Evolutionary conservation across 2,329 filamentous ascomycete species (phyloP), one percentile per base, ranked within the genome.

Genomic region (Fusarium virguliforme): DNA sequence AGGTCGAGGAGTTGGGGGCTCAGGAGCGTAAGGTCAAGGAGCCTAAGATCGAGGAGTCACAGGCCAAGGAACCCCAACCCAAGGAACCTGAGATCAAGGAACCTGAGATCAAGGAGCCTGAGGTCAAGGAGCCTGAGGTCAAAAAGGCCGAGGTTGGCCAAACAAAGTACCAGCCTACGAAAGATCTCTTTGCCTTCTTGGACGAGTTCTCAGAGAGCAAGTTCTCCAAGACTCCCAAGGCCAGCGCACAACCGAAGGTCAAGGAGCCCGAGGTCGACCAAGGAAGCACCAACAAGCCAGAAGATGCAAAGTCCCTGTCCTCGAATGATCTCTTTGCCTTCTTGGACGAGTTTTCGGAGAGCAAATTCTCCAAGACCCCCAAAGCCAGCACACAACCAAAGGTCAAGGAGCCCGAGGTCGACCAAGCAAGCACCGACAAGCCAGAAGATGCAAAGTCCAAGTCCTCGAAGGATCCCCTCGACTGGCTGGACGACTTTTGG

Each of bases 401-500:
- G 41, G 13, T 13, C 22, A 40, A 40, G 37, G 37, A n/a, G 15
- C 10, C 10, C 6, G 40, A 41, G 12, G 40, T 13, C 18, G 40
- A 41, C 40, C 18, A 41, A 24, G 6, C 40, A 12, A 41, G 40
- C 12, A 18, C 24, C 18, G 5, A 22, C 18, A 24, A 41, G 40
- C 22, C 40, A 41, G 18, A 24, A n/a, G 43, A 4, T 5, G 26
- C 43, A 48, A 48, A 64, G 10, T 12, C 30, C 2, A 12, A 8
- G 15, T 12, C 15, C 26, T n/a, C 28, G 22, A 60, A 43, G 18
- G 32, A 40, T 12, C 30, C 51, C n/a, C 35, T 58, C 18, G 35
- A 71, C 24, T 24, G 9, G 18, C 18, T 18, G 18, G 18, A 18
- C 18, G 18, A 18, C 30, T 58, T 71, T 24, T 18, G 68, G 28